Evolutionary conservation across 805 yeast species (phyloP), one percentile per base, ranked within the genome.

Genomic region (Ogataea trehalophila): DNA sequence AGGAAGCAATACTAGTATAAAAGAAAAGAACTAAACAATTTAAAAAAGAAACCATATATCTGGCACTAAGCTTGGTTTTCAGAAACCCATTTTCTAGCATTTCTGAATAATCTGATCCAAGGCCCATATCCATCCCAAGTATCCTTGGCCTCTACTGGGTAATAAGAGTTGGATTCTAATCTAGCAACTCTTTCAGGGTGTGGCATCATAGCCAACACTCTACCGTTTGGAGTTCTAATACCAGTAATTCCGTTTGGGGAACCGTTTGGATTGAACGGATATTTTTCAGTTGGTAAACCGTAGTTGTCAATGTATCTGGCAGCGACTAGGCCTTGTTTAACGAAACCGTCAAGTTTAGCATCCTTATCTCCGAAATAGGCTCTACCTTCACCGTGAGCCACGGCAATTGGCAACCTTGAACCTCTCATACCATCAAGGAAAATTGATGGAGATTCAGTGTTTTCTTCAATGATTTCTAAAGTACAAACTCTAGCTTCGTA

Each of bases 131-230:
- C 85, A 46, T 81, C 85, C 91, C 95, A 88, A 46, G 73, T 71
- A 23, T 71, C 75, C 42, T 75, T 75, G 44, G 77, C 81, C 43
- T 73, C 73, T 20, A 54, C 56, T 43, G 97, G 97, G 63, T 88
- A 87, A 82, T 88, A 92, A 4, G 97, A 89, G 72, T 92, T 92
- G 47, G 95, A 74, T 68, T 87, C 96, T 63, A 83, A 74, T 71
- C 97, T 79, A 48, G 83, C 76, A 44, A 87, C 94, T 72, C 99
- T 87, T 71, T 94, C 99, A 22, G 99, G 99, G 67, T 94, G 99
- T 41, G 99, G 99, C 99, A 94, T 94, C 90, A 94, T 81, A 5
- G 97, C 97, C 59, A 94, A 74, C 3, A 94, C 97, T 67, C 99
- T 83, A 54, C 98, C 98, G 63, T 87, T 89, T 45, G 89, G 88